Evolutionary conservation across 129 eudicot genomes (phyloP).

Genomic region (Rutidosis leptorrhynchoides): DNA sequence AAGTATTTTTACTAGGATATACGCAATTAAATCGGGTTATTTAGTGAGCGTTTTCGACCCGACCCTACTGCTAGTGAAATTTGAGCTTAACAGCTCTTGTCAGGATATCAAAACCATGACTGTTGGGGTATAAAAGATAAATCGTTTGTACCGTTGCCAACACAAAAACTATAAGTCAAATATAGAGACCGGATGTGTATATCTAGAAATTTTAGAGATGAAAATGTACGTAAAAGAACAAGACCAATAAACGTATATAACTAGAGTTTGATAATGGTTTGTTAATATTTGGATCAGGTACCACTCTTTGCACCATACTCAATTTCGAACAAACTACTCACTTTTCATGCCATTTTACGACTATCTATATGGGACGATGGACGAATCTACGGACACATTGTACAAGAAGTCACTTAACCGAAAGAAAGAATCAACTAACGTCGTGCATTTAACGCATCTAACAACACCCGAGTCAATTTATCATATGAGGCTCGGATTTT

Average conservation of each 20-base stretch:
- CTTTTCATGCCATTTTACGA: conserved; percentile 84
- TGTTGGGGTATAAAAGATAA: too few relatives aligned
- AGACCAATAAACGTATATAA: neutral
- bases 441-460: conserved; percentile 62
- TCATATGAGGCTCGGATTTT: conserved; percentile 51
- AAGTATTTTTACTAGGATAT: too few relatives aligned
- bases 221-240: neutral
- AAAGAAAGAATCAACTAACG: conserved; percentile 45
- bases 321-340: conserved; percentile 68
- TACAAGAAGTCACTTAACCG: conserved; percentile 47
- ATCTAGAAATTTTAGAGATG: too few relatives aligned
- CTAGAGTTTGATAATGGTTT: neutral
- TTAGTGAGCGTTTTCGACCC: too few relatives aligned
- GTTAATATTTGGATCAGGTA: conserved; percentile 29
- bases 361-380: conserved; percentile 58
- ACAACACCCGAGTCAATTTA: conserved; percentile 59
- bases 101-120: too few relatives aligned
- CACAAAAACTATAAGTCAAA: too few relatives aligned
- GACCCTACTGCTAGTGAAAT: too few relatives aligned
- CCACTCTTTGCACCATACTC: conserved; percentile 83
- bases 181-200: neutral
- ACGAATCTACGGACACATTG: conserved; percentile 45
- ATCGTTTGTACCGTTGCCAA: too few relatives aligned
- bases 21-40: too few relatives aligned
- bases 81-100: too few relatives aligned